Percentiles rank a stretch among this genome's conserved stretches.
These are phyloP conservation scores for Trypanosoma rangeli DNA, from an alignment of 208 protist genomes.

Conservation along the genomic window DNA sequence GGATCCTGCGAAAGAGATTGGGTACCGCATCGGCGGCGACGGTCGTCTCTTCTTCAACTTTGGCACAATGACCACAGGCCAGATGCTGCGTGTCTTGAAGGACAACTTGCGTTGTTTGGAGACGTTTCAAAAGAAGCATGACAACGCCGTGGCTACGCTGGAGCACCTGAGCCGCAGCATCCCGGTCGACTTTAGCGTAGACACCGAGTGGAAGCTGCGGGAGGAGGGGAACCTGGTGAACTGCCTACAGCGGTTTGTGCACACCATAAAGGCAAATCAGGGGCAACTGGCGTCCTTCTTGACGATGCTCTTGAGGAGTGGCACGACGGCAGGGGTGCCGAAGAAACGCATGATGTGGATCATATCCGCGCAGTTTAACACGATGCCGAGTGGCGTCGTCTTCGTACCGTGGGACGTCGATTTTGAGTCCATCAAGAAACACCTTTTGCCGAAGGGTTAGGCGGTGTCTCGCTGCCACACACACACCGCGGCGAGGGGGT, in stretches of 20 bases:
- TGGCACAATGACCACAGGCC: constrained; percentile 63
- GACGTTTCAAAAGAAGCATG: constrained; percentile 52
- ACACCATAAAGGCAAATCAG: constrained; percentile 68
- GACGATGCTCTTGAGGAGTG: constrained; percentile 30
- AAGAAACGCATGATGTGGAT: constrained; percentile 80
- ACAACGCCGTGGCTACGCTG: constrained; percentile 50
- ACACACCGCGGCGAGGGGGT: too few relatives aligned
- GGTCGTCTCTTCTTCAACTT: constrained; percentile 65
- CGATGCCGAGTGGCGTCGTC: constrained; percentile 76
- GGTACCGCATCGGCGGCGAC: constrained; percentile 72
- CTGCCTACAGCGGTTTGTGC: constrained; percentile 55
- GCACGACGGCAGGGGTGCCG: constrained; percentile 27
- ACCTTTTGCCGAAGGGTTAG: constrained; percentile 42
- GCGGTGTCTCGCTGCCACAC: not conserved
- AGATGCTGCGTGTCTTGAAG: constrained; percentile 77
- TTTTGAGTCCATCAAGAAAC: constrained; percentile 73
- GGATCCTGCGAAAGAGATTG: constrained; percentile 53
- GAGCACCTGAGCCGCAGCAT: constrained; percentile 74
- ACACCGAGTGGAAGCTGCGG: constrained; percentile 76
- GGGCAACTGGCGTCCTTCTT: constrained; percentile 54
- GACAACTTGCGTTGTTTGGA: constrained; percentile 74
- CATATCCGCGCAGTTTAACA: constrained; percentile 72
- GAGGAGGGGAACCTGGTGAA: constrained; percentile 65
- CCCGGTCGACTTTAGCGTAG: constrained; percentile 81
- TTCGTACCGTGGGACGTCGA: constrained; percentile 83